Evolutionary conservation across 164 flowering plant genomes (phyloP), one percentile per base, ranked within the genome.

Genomic region (Brasenia schreberi): DNA sequence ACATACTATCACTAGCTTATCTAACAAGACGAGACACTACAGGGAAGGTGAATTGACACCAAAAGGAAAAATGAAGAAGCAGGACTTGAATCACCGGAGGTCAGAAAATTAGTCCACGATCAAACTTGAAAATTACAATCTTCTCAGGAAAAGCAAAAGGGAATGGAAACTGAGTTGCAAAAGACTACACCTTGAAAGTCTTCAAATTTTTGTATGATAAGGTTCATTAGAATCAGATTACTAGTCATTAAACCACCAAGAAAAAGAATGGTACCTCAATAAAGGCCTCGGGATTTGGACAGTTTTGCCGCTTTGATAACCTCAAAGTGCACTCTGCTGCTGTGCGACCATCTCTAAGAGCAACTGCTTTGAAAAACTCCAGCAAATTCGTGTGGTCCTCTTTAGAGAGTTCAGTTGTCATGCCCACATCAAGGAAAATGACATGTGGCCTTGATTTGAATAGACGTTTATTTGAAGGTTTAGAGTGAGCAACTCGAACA

Each of bases 401-500:
- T 23, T 69, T 65, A 33, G 75, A 73, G 19, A 73, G 66, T 59
- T 73, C 75, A 66, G 75, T 66, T 6, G 72, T 73, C 75, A 73
- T 73, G 62, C 75, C 75, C 7, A 73, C 75, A 62, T 73, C 75
- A 66, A 73, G 69, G 64, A 73, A 73, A 66, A 73, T 53, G 42
- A 68, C 72, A 65, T 73, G 75, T 18, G 75, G 75, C 66, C 59
- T 69, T 53, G 75, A 66, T 66, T 69, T 73, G 42, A 67, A 71
- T 6, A 71, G 67, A 19, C 43, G 53, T 68, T 72, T 72, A 43
- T 62, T 64, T 5, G 71, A 56, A 65, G 63, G 64, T 44, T 68
- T 68, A 42, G 59, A 39, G 27, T 68, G 68, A 71, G 83, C 44
- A 69, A 78, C 81, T 62, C 92, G 86, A 27, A 90, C 95, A 70